Evolutionary conservation across 345 rosid genomes (phyloP).

Genomic region (Lenwebbia sp.): DNA sequence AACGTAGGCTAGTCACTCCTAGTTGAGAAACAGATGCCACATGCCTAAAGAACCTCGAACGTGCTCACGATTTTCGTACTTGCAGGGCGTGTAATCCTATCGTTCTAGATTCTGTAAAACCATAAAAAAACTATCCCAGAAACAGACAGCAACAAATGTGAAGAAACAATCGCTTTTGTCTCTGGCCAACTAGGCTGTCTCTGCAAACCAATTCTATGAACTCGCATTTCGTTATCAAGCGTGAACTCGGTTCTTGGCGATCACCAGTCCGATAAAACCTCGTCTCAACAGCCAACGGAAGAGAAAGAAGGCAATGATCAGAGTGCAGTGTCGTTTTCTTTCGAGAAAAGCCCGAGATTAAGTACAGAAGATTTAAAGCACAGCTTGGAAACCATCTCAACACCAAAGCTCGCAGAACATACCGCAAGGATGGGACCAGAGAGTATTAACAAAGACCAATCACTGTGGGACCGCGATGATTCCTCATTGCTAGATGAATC

Average conservation of each 20-base stretch:
- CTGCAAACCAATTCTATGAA: neutral
- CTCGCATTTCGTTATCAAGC: neutral
- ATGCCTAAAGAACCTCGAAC: neutral
- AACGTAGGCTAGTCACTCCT: neutral
- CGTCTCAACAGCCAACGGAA: neutral
- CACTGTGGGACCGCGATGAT: neutral
- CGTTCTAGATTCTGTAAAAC: neutral
- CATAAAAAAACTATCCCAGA: neutral
- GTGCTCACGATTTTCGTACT: neutral
- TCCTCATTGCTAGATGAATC: neutral
- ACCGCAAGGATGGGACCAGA: neutral
- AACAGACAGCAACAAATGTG: neutral
- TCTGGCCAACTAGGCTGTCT: neutral
- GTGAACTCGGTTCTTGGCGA: neutral
- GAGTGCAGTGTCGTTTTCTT: neutral
- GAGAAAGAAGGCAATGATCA: neutral
- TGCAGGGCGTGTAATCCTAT: neutral
- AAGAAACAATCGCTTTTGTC: neutral
- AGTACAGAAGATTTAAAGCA: neutral
- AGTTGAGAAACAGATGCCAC: neutral
- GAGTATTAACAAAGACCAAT: neutral
- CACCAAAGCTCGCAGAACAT: neutral
- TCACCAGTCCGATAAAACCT: neutral
- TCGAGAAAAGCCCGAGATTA: neutral
- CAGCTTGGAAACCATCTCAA: neutral